These are phyloP conservation scores for Rauvolfia tetraphylla DNA, from an alignment of 257 asterid species.

Conservation along the genomic window DNA sequence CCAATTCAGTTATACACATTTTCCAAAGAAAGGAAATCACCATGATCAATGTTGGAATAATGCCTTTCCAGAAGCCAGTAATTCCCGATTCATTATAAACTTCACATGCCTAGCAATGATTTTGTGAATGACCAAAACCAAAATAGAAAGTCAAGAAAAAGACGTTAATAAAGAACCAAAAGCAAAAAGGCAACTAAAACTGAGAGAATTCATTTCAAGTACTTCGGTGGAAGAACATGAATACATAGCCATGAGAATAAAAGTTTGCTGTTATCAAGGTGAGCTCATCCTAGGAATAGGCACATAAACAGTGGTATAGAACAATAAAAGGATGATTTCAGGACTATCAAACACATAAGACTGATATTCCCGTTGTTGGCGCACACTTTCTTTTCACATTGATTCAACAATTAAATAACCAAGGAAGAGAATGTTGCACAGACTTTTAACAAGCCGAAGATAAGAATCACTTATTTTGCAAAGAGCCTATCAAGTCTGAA, in stretches of 20 bases:
- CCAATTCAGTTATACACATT: not conserved
- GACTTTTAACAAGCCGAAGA: not conserved
- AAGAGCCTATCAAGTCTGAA: not conserved
- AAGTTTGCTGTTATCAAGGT: not conserved
- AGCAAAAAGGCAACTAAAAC: not conserved
- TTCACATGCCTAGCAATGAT: constrained; percentile 68
- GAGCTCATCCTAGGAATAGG: not conserved
- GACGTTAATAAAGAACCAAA: not conserved
- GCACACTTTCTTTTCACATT: not conserved
- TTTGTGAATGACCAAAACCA: not conserved
- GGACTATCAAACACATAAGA: not conserved
- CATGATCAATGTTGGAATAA: constrained; percentile 83
- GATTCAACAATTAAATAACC: not conserved
- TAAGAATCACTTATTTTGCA: not conserved
- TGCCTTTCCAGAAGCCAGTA: constrained; percentile 90
- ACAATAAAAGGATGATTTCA: not conserved
- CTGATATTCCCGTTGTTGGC: not conserved
- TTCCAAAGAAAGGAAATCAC: constrained; percentile 31
- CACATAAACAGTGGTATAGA: not conserved
- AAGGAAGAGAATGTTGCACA: not conserved
- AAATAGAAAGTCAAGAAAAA: not conserved
- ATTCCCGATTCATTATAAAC: constrained; percentile 81
- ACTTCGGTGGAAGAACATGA: not conserved
- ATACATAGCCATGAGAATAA: not conserved
- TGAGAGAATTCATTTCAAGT: not conserved